Base-by-base conservation (phyloP, 768 basidiomycete species). In the Cubamyces lactineus region DNA sequence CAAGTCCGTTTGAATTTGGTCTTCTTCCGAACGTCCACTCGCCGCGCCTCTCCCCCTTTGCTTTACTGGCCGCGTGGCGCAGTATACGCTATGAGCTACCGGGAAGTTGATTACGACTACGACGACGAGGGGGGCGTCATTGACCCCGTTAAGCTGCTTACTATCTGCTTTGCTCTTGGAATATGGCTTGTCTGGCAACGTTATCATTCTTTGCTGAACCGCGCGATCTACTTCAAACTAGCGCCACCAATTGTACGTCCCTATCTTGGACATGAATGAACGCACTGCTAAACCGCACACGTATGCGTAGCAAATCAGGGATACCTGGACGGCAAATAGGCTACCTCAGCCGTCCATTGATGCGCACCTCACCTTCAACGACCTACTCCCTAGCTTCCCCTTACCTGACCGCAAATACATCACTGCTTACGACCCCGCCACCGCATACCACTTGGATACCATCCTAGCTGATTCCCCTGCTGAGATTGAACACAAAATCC, bases 401-500 rank as follows among this genome's bases (percentile, higher is more conserved):
- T 71, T 82, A 30, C 72, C 77, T 1, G 80, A 79, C 42, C 78
- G 84, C 48, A 80, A 85, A 43, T 94, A 90, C 70, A 89, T 98
- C 62, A 98, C 96, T 2, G 88, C 89, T 71, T 98, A 86, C 68
- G 96, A 98, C 74, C 96, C 96, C 15, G 87, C 94, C 3, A 96
- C 92, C 15, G 88, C 87, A 21, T 80, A 90, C 42, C 94, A 96
- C 68, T 80, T 97, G 52, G 84, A 78, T 42, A 96, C 94, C 0
- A 74, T 86, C 56, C 77, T 92, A 6, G 89, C 95, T 1, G 92
- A 95, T 69, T 83, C 85, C 62, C 81, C 80, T 42, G 78, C 75
- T 13, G 88, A 92, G 65, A 96, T 98, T 41, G 76, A 78, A 19
- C 67, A 70, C n/a, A 94, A 93, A 74, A 91, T 99, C 64, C 61